Evolutionary conservation across 139 green algal species (phyloP).

Genomic region (Bryopsis sp.): DNA sequence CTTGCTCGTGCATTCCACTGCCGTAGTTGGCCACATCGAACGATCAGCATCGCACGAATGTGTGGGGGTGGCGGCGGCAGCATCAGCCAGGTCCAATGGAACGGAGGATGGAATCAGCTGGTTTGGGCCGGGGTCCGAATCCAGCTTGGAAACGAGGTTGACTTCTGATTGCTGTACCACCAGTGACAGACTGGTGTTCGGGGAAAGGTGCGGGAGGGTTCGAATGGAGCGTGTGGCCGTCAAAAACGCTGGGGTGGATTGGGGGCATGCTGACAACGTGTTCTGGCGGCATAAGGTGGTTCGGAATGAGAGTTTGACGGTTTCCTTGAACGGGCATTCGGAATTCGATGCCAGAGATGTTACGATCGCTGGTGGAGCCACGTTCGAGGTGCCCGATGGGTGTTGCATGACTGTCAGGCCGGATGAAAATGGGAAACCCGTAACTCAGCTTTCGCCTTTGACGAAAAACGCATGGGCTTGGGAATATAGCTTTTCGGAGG

Average conservation of each 20-base stretch:
- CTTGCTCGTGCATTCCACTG: slow-evolving; percentile 40
- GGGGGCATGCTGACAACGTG: slow-evolving; percentile 48
- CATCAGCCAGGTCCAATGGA: background rate
- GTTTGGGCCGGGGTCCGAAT: background rate
- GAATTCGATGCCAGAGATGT: slow-evolving; percentile 84
- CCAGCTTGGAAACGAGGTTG: background rate
- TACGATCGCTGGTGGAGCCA: slow-evolving; percentile 29
- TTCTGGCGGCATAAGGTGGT: slow-evolving; percentile 75
- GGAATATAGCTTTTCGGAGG: no score
- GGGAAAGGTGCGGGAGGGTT: slow-evolving; percentile 48
- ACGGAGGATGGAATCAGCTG: background rate
- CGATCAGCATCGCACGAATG: background rate
- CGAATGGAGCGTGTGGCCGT: slow-evolving; percentile 72
- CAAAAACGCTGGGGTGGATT: slow-evolving; percentile 81
- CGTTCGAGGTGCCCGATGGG: slow-evolving; percentile 77
- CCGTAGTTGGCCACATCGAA: slow-evolving; percentile 3
- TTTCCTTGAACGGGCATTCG: slow-evolving; percentile 70
- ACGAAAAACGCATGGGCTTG: no score
- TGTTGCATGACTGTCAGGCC: slow-evolving; percentile 53
- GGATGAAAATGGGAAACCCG: no score
- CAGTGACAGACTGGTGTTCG: slow-evolving; percentile 39
- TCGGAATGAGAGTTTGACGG: slow-evolving; percentile 45
- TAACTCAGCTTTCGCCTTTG: no score
- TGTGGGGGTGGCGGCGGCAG: background rate
- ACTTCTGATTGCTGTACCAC: no score